Conservation (phyloP, 2,329 filamentous ascomycete genomes). For the Penicillium sp. region DNA sequence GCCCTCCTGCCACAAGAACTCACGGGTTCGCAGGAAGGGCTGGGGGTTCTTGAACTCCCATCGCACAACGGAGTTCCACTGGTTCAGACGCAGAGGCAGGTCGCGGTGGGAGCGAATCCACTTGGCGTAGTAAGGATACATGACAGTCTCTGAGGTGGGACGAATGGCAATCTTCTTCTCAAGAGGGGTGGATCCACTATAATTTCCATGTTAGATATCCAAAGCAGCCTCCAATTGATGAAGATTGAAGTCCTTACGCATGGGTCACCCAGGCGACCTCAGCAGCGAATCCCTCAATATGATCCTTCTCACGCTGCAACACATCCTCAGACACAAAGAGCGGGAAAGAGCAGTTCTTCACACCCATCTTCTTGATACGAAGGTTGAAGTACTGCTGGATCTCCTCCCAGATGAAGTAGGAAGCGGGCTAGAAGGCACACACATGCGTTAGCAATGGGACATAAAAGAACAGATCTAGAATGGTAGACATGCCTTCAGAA, state of each 20-base stretch:
- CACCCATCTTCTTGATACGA: slow-evolving; percentile 81
- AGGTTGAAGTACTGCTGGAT: slow-evolving; percentile 60
- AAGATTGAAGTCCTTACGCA: slow-evolving; percentile 34
- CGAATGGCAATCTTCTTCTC: slow-evolving; percentile 75
- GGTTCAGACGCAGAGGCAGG: slow-evolving; percentile 89
- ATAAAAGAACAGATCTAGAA: neutral
- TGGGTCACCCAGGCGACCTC: slow-evolving; percentile 55
- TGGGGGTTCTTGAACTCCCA: slow-evolving; percentile 96
- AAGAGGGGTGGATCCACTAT: slow-evolving; percentile 83
- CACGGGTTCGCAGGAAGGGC: slow-evolving; percentile 84
- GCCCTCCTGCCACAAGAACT: slow-evolving; percentile 98
- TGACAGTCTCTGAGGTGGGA: slow-evolving; percentile 73
- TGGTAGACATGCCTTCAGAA: slow-evolving; percentile 64
- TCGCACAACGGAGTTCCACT: slow-evolving; percentile 94
- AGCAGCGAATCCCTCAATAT: slow-evolving; percentile 97
- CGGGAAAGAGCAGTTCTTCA: slow-evolving; percentile 95
- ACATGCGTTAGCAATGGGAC: slow-evolving; percentile 6
- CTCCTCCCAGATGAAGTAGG: slow-evolving; percentile 67
- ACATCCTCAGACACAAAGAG: slow-evolving; percentile 94
- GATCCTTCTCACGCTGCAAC: slow-evolving; percentile 82
- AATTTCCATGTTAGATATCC: slow-evolving; percentile 8
- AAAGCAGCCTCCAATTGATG: neutral
- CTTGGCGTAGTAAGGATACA: slow-evolving; percentile 63
- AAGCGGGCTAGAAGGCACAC: slow-evolving; percentile 51
- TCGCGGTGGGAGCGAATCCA: slow-evolving; percentile 97